Percentiles rank a stretch among this genome's conserved stretches.
Evolutionary conservation across 257 asterid genomes (phyloP).

Genomic region (Paulownia fortunei): DNA sequence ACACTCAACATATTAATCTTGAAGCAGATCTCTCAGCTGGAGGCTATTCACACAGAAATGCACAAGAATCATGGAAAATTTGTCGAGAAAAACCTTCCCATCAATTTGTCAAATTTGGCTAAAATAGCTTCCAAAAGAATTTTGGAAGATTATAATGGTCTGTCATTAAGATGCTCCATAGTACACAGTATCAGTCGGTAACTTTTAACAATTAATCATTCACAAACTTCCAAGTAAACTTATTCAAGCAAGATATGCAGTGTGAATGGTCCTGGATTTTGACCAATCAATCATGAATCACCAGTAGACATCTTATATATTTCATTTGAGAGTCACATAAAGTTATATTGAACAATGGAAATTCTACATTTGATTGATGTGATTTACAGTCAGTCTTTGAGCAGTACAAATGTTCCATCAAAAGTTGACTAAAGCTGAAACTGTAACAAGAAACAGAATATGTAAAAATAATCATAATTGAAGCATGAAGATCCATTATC

Average conservation of each 20-base stretch:
- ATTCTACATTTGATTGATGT: neutral
- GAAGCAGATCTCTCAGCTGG: neutral
- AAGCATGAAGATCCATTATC: neutral
- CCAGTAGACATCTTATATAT: neutral
- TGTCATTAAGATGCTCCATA: neutral
- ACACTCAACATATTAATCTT: neutral
- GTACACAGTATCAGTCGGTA: neutral
- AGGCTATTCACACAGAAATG: constrained; percentile 9
- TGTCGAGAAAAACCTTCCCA: neutral
- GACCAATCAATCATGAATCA: neutral
- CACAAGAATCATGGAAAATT: neutral
- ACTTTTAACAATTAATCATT: neutral
- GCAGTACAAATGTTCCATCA: constrained; percentile 3
- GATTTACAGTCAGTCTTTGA: neutral
- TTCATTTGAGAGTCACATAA: neutral
- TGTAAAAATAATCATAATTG: neutral
- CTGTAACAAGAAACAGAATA: neutral
- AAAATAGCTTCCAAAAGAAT: neutral
- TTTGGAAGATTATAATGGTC: neutral
- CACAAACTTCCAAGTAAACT: neutral
- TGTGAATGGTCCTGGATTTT: neutral
- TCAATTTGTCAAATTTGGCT: neutral
- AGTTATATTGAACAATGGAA: neutral
- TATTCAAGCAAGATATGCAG: neutral
- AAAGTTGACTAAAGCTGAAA: neutral